These are phyloP conservation scores for Sclerotinia spermophila DNA, from an alignment of 2,329 filamentous ascomycete genomes.

Conservation along the genomic window DNA sequence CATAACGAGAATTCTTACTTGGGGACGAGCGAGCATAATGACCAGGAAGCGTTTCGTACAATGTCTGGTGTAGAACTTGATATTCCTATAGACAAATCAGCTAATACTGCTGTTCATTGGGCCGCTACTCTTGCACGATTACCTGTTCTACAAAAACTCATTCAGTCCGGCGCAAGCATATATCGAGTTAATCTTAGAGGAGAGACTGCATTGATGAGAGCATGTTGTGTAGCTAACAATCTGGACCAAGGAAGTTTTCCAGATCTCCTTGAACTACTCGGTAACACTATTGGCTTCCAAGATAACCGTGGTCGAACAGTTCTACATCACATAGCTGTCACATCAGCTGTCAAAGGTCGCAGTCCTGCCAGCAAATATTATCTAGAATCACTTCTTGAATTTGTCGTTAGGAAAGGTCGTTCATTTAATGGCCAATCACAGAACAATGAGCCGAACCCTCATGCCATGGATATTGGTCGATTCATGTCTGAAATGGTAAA, in stretches of 20 bases:
- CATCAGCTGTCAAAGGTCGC: slow-evolving; percentile 90
- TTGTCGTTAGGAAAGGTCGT: slow-evolving; percentile 83
- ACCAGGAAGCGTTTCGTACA: slow-evolving; percentile 72
- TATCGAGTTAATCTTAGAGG: slow-evolving; percentile 84
- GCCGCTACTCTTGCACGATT: slow-evolving; percentile 88
- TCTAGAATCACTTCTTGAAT: slow-evolving; percentile 88
- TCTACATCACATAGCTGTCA: slow-evolving; percentile 92
- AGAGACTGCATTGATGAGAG: slow-evolving; percentile 89
- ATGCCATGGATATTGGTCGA: slow-evolving; percentile 72
- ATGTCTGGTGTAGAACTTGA: slow-evolving; percentile 81
- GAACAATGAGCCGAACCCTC: slow-evolving; percentile 27
- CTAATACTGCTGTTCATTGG: slow-evolving; percentile 93
- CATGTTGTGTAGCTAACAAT: slow-evolving; percentile 90
- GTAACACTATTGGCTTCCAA: slow-evolving; percentile 83
- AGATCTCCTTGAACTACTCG: slow-evolving; percentile 82
- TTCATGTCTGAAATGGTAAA: slow-evolving; percentile 99
- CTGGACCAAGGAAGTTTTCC: slow-evolving; percentile 88
- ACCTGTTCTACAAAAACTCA: slow-evolving; percentile 73
- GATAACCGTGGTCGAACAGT: slow-evolving; percentile 89
- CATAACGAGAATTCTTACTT: slow-evolving; percentile 56
- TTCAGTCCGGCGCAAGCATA: slow-evolving; percentile 81
- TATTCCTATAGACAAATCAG: slow-evolving; percentile 83
- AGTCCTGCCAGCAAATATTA: slow-evolving; percentile 93
- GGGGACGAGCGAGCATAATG: slow-evolving; percentile 60
- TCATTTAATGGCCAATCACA: slow-evolving; percentile 51